phyloP scores from a whole-genome alignment of 805 yeast species.

The Candida endomychidarum region DNA sequence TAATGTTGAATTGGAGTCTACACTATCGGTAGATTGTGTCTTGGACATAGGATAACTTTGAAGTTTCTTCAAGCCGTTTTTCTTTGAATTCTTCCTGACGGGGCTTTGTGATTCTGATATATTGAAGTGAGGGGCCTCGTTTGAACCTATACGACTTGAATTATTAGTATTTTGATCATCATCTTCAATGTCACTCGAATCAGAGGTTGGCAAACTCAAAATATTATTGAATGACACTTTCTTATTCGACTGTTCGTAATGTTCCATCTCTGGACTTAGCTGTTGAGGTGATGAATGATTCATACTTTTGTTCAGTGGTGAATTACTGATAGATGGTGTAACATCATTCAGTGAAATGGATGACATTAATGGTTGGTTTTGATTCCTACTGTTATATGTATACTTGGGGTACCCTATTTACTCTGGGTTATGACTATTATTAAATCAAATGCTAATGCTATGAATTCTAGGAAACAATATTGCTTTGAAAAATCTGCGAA shows the following conservation, averaged over 20 bases:
- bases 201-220: conserved; percentile 12
- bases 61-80: conserved; percentile 15
- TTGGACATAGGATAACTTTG: conserved; percentile 20
- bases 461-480: conserved; percentile 1
- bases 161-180: background rate
- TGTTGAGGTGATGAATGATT: background rate
- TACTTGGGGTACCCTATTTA: too few species aligned
- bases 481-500: conserved; percentile 5
- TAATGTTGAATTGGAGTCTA: conserved; percentile 20
- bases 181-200: conserved; percentile 13
- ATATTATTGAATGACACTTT: conserved; percentile 13
- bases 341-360: conserved; percentile 8
- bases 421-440: too few species aligned
- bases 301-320: background rate
- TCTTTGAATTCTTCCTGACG: conserved; percentile 5
- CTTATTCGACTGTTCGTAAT: conserved; percentile 4
- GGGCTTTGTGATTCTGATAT: conserved; percentile 2
- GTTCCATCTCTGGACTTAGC: background rate
- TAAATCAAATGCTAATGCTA: background rate
- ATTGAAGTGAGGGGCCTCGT: background rate
- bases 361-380: conserved; percentile 5
- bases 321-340: conserved; percentile 3
- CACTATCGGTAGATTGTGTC: conserved; percentile 17
- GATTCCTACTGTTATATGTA: too few species aligned
- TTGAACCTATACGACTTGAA: conserved; percentile 1